phyloP scores from a whole-genome alignment of 306 rosid genomes.

The Glycyrrhiza uralensis region DNA sequence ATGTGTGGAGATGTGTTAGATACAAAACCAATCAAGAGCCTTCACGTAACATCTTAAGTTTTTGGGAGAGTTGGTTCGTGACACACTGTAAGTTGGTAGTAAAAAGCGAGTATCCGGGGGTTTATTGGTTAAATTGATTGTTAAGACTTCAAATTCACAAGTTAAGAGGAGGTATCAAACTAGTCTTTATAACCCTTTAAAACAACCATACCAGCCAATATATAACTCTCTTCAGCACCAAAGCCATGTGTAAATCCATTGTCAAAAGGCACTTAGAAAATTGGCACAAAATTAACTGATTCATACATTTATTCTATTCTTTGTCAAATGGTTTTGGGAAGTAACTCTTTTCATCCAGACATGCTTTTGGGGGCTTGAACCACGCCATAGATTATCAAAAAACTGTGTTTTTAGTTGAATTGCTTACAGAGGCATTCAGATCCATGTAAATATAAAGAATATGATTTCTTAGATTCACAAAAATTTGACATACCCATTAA shows the following conservation, averaged over 20 bases:
- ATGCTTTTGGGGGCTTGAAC: background rate
- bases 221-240: background rate
- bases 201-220: background rate
- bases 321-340: background rate
- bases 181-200: background rate
- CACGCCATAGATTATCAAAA: background rate
- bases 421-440: background rate
- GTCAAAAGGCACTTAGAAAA: background rate
- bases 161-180: background rate
- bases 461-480: background rate
- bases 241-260: background rate
- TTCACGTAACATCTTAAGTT: background rate
- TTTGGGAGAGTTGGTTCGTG: background rate
- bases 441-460: background rate
- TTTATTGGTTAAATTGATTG: background rate
- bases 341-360: too few relatives aligned
- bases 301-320: background rate
- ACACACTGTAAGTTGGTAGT: background rate
- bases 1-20: background rate
- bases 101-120: background rate
- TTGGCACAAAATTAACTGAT: background rate
- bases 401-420: background rate
- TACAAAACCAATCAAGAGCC: background rate
- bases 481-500: slow-evolving; percentile 71
- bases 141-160: background rate